Conservation (phyloP, 2,329 filamentous ascomycete genomes). For the Diplodia sapinea region DNA sequence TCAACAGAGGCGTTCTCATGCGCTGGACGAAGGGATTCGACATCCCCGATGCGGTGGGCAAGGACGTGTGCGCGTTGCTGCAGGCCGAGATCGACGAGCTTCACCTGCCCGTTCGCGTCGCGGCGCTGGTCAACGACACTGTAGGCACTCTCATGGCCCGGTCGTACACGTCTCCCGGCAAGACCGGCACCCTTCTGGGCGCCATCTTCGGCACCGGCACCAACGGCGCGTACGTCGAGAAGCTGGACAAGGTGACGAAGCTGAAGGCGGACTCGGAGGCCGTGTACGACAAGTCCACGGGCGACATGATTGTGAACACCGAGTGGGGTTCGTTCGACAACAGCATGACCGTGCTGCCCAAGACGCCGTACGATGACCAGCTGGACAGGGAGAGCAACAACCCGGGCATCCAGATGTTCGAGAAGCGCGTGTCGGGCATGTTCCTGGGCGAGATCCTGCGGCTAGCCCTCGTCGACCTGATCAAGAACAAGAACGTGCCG, state of each 20-base stretch:
- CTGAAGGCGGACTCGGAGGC: conserved; percentile 54
- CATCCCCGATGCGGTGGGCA: conserved; percentile 89
- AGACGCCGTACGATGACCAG: conserved; percentile 78
- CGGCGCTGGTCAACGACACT: conserved; percentile 95
- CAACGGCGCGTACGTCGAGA: conserved; percentile 97
- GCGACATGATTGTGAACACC: conserved; percentile 96
- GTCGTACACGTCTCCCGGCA: conserved; percentile 89
- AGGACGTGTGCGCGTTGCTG: conserved; percentile 90
- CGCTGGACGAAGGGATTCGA: conserved; percentile 99
- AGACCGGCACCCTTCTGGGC: conserved; percentile 85
- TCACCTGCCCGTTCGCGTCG: conserved; percentile 87
- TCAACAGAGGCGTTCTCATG: conserved; percentile 93
- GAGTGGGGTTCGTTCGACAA: conserved; percentile 99
- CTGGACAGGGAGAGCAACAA: conserved; percentile 84
- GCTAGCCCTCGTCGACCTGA: conserved; percentile 72
- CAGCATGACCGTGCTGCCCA: conserved; percentile 82
- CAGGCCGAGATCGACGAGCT: conserved; percentile 89
- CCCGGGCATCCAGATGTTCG: conserved; percentile 96
- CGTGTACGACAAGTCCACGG: conserved; percentile 78
- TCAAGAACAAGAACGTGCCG: conserved; percentile 68
- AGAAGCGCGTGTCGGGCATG: conserved; percentile 98
- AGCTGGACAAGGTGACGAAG: conserved; percentile 84
- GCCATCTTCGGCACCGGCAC: conserved; percentile 98
- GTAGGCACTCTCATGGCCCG: conserved; percentile 97
- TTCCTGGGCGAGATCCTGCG: conserved; percentile 95